Base-by-base conservation (phyloP, 345 rosid species). In the Melastoma malabathricum region DNA sequence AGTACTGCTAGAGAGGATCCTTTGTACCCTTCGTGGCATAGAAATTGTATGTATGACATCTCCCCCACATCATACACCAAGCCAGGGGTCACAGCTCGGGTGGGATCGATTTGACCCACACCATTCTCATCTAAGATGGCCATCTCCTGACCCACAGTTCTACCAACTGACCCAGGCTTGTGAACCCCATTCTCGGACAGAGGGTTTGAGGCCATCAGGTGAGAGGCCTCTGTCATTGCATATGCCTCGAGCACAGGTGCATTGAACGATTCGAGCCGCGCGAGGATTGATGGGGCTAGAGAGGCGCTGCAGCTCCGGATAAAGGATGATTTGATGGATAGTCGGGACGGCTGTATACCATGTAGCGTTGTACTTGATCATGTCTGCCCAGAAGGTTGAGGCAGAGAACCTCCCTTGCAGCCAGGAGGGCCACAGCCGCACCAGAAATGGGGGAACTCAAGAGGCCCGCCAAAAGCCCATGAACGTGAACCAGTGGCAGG, bases 261-360 rank as follows among this genome's bases (percentile, higher is more conserved):
- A 13, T 71, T 78, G 47, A 84, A 88, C 6, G 75, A 72, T 62
- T 88, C 97, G 0, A 88, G 86, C 67, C 84, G 82, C 1, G 73
- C 70, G 68, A 84, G 58, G 58, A 88, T 75, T 48, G 66, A 57
- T 38, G 94, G 97, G 15, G 97, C 94, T 52, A 88, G 62, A 3
- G 97, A 82, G 5, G 97, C 89, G 47, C 97, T 88, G 64, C 92
- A 88, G 68, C 94, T 88, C 66, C 97, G 61, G 6, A 88, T 82
- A 55, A 84, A 84, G 71, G 46, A 88, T 71, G 67, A 88, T 88
- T 72, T 88, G 97, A 58, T 88, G 97, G 62, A 88, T 80, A 2
- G 90, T 88, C 2, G 97, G 97, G 48, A 88, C 94, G 0, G 90
- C 88, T 3, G 94, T 84, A 68, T 88, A 84, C 94, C 96, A 87